These are phyloP conservation scores for Xylaria sp. DNA, from an alignment of 2,329 filamentous ascomycete genomes.

Conservation along the genomic window DNA sequence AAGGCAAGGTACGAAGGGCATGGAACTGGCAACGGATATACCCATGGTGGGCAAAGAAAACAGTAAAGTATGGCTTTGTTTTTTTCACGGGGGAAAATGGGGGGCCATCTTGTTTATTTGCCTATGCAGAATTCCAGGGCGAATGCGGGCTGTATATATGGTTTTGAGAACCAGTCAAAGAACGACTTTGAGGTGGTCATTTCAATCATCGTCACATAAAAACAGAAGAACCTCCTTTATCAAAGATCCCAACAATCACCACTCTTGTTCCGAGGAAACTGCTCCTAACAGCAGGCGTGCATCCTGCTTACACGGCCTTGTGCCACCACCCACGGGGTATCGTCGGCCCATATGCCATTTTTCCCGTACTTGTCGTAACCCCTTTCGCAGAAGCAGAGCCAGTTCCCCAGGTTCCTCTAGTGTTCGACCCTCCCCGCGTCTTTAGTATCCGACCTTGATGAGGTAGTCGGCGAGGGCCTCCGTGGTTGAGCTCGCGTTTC, in stretches of 20 bases:
- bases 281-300: conserved; percentile 37
- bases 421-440: conserved; percentile 16
- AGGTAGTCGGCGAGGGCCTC: conserved; percentile 90
- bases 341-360: conserved; percentile 30
- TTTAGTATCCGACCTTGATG: conserved; percentile 77
- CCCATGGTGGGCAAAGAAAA: conserved; percentile 32
- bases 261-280: conserved; percentile 32
- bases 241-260: conserved; percentile 36
- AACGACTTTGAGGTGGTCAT: conserved; percentile 31
- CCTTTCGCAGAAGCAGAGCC: conserved; percentile 26
- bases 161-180: conserved; percentile 40
- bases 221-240: conserved; percentile 32
- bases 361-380: conserved; percentile 11
- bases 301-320: conserved; percentile 38
- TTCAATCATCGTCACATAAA: conserved; percentile 30
- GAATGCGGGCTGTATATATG: conserved; percentile 45
- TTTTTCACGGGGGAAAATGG: conserved; percentile 31
- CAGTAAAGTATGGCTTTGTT: conserved; percentile 25
- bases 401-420: conserved; percentile 14
- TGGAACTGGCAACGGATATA: conserved; percentile 33
- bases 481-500: conserved; percentile 81
- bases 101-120: conserved; percentile 40
- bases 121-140: conserved; percentile 52
- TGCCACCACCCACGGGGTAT: conserved; percentile 32
- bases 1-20: conserved; percentile 27